These are phyloP conservation scores for Penicillium sp. DNA, from an alignment of 2,329 filamentous ascomycete genomes.

Conservation along the genomic window DNA sequence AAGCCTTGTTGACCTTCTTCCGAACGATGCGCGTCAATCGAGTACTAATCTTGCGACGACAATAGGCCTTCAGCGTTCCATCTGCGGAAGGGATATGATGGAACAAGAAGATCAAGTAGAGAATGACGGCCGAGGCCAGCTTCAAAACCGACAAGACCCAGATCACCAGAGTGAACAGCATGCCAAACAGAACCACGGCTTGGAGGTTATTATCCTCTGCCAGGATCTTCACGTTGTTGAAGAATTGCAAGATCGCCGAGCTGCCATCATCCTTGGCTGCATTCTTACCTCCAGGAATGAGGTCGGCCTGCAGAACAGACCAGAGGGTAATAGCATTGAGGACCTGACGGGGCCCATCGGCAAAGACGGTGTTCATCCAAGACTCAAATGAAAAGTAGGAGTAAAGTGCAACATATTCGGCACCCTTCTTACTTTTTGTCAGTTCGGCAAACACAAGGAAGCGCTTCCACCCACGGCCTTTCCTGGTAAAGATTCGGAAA, in stretches of 20 bases:
- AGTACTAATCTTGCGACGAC: conserved; percentile 86
- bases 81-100: conserved; percentile 85
- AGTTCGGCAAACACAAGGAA: conserved; percentile 92
- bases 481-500: conserved; percentile 64
- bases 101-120: conserved; percentile 89
- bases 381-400: conserved; percentile 81
- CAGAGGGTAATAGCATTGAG: conserved; percentile 89
- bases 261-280: conserved; percentile 56
- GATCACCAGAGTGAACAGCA: conserved; percentile 88
- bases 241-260: conserved; percentile 72
- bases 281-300: conserved; percentile 64
- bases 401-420: conserved; percentile 87
- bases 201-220: conserved; percentile 74
- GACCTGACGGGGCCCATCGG: conserved; percentile 87
- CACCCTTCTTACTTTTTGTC: conserved; percentile 87
- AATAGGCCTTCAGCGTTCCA: conserved; percentile 80
- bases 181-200: conserved; percentile 80
- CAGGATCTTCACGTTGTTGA: conserved; percentile 74
- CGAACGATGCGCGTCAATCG: conserved; percentile 82
- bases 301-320: conserved; percentile 74
- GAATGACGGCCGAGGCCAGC: conserved; percentile 71
- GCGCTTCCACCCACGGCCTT: conserved; percentile 77
- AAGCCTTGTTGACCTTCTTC: conserved; percentile 82
- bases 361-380: conserved; percentile 85
- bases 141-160: conserved; percentile 80